phyloP scores from a whole-genome alignment of 179 eudicot species.

The Nepenthes alata region DNA sequence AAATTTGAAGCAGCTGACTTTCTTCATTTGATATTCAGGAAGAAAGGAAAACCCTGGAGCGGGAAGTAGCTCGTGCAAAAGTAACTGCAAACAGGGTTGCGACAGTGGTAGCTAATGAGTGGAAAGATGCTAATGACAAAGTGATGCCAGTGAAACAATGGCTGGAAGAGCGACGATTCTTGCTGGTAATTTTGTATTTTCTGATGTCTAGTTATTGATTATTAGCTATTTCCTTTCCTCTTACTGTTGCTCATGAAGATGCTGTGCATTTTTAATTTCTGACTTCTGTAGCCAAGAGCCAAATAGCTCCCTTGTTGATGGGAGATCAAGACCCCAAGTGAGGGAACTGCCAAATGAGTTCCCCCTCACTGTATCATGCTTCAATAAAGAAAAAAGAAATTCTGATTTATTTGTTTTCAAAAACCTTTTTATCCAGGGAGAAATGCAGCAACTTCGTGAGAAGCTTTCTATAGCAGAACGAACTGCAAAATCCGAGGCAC shows the following conservation, averaged over 20 bases:
- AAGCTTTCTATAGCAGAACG: constrained; percentile 73
- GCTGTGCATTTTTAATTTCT: not conserved
- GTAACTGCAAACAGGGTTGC: constrained; percentile 68
- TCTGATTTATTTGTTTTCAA: constrained; percentile 4
- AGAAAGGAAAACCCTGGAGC: constrained; percentile 52
- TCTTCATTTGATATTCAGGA: constrained; percentile 32
- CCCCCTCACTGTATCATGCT: not conserved
- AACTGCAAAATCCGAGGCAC: constrained; percentile 86
- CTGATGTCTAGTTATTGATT: not conserved
- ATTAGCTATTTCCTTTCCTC: not conserved
- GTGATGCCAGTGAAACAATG: constrained; percentile 75
- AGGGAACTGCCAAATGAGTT: not conserved
- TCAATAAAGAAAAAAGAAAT: not conserved
- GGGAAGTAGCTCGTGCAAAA: constrained; percentile 61
- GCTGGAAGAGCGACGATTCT: constrained; percentile 80
- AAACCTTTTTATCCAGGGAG: constrained; percentile 43
- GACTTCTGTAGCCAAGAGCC: not conserved
- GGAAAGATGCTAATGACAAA: constrained; percentile 66
- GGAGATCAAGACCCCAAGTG: not conserved
- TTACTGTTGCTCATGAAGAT: not conserved
- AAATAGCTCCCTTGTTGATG: too few species aligned
- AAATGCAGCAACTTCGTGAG: constrained; percentile 89
- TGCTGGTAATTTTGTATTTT: constrained; percentile 43
- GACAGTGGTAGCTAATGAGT: constrained; percentile 60
- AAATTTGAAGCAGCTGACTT: not conserved